phyloP scores from a whole-genome alignment of 805 yeast species.

The Barnettozyma botsteinii region DNA sequence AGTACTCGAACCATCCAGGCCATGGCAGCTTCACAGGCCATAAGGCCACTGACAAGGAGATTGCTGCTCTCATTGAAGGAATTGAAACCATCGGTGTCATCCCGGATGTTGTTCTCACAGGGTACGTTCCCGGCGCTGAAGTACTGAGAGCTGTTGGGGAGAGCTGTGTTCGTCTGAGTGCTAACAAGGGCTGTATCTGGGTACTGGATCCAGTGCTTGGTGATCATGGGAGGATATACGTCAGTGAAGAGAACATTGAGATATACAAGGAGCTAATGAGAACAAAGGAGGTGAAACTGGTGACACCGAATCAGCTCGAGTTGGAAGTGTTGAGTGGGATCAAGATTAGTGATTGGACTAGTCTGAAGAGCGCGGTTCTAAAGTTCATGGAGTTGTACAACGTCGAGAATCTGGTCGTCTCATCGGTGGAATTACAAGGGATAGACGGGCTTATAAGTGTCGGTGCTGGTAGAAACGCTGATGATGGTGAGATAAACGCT shows the following conservation, averaged over 20 bases:
- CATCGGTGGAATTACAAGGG: slow-evolving; percentile 41
- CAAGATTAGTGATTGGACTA: slow-evolving; percentile 32
- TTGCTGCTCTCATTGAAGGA: slow-evolving; percentile 51
- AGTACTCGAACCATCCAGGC: slow-evolving; percentile 90
- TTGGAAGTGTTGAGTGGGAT: slow-evolving; percentile 52
- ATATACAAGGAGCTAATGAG: slow-evolving; percentile 43
- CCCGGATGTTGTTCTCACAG: slow-evolving; percentile 65
- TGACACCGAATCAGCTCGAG: slow-evolving; percentile 75
- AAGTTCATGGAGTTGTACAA: slow-evolving; percentile 38
- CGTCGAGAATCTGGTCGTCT: slow-evolving; percentile 50
- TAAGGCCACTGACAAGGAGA: slow-evolving; percentile 38
- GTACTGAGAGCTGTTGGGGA: slow-evolving; percentile 46
- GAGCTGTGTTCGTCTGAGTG: slow-evolving; percentile 26
- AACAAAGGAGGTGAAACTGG: slow-evolving; percentile 40
- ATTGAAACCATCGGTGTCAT: slow-evolving; percentile 38
- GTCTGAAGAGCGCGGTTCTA: slow-evolving; percentile 34
- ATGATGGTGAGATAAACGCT: slow-evolving; percentile 1
- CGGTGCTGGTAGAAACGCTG: slow-evolving; percentile 15
- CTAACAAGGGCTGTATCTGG: slow-evolving; percentile 38
- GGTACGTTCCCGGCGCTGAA: slow-evolving; percentile 66
- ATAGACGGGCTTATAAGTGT: slow-evolving; percentile 36
- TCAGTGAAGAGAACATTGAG: slow-evolving; percentile 49
- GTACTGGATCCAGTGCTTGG: slow-evolving; percentile 90
- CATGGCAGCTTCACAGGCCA: slow-evolving; percentile 64
- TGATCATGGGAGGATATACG: slow-evolving; percentile 81